Evolutionary conservation across 2,329 filamentous ascomycete species (phyloP), one percentile per base, ranked within the genome.

Genomic region (Hyphodiscus sp.): DNA sequence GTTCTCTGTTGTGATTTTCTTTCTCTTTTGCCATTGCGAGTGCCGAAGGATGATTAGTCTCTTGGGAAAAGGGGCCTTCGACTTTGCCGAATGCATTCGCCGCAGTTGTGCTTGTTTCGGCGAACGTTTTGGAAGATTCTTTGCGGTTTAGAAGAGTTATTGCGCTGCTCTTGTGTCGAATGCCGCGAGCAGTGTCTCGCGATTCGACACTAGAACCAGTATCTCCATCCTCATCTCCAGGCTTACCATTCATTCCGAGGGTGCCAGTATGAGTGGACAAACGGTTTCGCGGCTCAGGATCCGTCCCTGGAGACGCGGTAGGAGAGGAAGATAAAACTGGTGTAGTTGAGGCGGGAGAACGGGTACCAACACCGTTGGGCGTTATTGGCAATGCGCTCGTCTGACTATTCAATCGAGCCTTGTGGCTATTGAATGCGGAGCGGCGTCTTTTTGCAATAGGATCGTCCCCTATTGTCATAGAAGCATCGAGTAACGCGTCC

Each of bases 401-500:
- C 42, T 61, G 60, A 45, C 68, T 72, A 47, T 68, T 70, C 29
- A 76, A 66, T 23, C 77, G 72, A 23, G 74, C 71, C 53, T 71
- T 74, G 58, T 80, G 78, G 13, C 63, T 73, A 57, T 81, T 80
- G n/a, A 75, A 63, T 0, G 76, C 76, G 15, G 76, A 74, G 29
- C 76, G 74, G 50, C 75, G 75, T 59, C 76, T 76, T 65, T 76
- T 78, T 2, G 80, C 73, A 8, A 80, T 70, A 0, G 83, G 75
- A 59, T 87, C 84, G 64, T 92, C 87, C 8, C 23, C 23, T 58
- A 94, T 90, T 0, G 87, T 91, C 73, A 89, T 91, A 1, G 91
- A 95, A 7, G 94, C 94, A 69, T 97, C 94, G 29, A 95, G 76
- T 16, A 97, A 75, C 6, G 94, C 94, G 70, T 97, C 92, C 2